Evolutionary conservation across 345 rosid genomes (phyloP), one percentile per base, ranked within the genome.

Genomic region (Eucalyptus pauciflora): DNA sequence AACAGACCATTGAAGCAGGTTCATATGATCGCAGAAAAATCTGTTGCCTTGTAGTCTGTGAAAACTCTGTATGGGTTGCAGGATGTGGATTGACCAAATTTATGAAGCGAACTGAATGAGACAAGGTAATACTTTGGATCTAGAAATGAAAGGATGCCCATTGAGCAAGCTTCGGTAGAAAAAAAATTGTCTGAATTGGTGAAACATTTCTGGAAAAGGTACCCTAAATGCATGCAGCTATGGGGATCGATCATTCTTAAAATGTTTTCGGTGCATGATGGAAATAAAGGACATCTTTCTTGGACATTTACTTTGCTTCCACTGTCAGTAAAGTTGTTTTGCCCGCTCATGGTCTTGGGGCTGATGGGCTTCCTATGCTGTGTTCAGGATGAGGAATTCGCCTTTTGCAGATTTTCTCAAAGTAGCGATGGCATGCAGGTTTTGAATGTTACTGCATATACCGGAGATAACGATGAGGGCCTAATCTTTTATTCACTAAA

Each of bases 321-420:
- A 62, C 88, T 88, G 13, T 79, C 50, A 43, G 71, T 45, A 31
- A 41, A 51, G 83, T 85, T 16, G 58, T 43, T 71, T 49, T 37
- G 43, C 60, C 86, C 58, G 69, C 49, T 22, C 51, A 41, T 86
- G 86, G 16, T 71, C 71, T 51, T 86, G 58, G 69, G 22, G 46
- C 86, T 52, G 89, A 60, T 89, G 88, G 67, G 69, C 81, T 50
- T 43, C 79, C 88, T 48, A 45, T 46, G 48, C 60, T 86, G 43
- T 89, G 86, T 90, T 91, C 87, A 92, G 99, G 99, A 94, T 88
- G 99, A 98, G 94, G 46, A 91, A 79, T 96, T 96, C 93, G 94
- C 94, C 89, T 94, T 88, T 86, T 96, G 99, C 91, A 95, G 96
- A 93, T 98, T 97, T 93, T 93, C 95, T 48, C 93, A 92, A 87